Conservation (phyloP, 129 eudicot species). For the Tagetes erecta region DNA sequence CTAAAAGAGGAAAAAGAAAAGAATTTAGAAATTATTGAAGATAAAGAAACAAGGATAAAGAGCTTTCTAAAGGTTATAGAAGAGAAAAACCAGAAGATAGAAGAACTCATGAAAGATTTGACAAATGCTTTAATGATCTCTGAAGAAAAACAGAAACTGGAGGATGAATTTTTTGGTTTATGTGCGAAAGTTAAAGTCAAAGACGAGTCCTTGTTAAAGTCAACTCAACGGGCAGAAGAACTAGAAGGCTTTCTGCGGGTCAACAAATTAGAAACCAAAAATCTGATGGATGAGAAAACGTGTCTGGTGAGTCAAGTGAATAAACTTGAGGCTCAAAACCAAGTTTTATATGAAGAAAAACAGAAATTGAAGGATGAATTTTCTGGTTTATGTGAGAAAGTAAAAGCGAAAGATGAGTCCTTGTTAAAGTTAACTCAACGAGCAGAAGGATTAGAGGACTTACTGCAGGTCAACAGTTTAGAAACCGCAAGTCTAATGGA, state of each 20-base stretch:
- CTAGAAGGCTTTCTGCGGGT: conserved; percentile 41
- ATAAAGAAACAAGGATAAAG: conserved; percentile 33
- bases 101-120: conserved; percentile 37
- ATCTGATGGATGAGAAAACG: conserved; percentile 31
- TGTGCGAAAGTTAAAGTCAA: conserved; percentile 37
- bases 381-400: not conserved
- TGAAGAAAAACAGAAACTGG: conserved; percentile 31
- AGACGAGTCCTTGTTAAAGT: conserved; percentile 35
- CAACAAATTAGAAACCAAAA: conserved; percentile 36
- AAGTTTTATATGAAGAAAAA: conserved; percentile 21
- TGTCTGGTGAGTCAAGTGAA: conserved; percentile 30
- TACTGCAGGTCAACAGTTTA: not conserved
- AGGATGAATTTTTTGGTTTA: conserved; percentile 36
- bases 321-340: conserved; percentile 42
- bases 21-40: conserved; percentile 36
- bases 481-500: not conserved
- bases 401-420: not conserved
- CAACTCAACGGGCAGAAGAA: conserved; percentile 35
- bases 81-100: conserved; percentile 42
- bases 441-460: not conserved
- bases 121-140: conserved; percentile 28
- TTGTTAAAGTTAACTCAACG: not conserved
- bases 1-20: conserved; percentile 40
- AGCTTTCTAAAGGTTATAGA: conserved; percentile 24
- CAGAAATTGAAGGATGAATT: conserved; percentile 2